These are phyloP conservation scores for Cyclaneusma minus DNA, from an alignment of 2,329 filamentous ascomycete genomes.

Conservation along the genomic window DNA sequence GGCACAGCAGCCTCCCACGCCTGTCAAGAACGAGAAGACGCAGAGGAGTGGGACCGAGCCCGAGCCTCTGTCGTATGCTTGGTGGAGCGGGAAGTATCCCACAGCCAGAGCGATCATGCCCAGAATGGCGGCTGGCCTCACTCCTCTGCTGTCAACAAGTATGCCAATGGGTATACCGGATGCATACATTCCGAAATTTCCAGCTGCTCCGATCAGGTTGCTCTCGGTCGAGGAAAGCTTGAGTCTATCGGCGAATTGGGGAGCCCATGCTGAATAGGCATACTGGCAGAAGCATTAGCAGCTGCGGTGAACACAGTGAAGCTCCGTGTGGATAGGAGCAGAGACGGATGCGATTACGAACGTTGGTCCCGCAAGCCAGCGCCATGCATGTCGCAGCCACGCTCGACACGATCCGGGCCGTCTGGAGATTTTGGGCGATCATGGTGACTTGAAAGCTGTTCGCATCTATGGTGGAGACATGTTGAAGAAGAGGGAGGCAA, in stretches of 20 bases:
- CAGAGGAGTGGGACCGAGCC: conserved; percentile 50
- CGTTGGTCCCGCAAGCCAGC: conserved; percentile 85
- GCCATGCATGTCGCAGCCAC: conserved; percentile 73
- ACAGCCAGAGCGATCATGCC: conserved; percentile 57
- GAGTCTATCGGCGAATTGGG: conserved; percentile 79
- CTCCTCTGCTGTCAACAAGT: conserved; percentile 70
- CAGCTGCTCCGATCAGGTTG: conserved; percentile 71
- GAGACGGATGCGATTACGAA: conserved; percentile 26
- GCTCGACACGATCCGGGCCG: conserved; percentile 65
- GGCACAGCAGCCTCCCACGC: conserved; percentile 79
- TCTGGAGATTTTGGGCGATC: conserved; percentile 35
- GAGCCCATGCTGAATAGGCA: conserved; percentile 95
- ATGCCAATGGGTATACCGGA: conserved; percentile 80
- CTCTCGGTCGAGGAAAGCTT: conserved; percentile 81
- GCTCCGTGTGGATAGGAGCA: neutral
- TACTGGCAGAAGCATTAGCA: conserved; percentile 48
- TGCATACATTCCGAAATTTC: conserved; percentile 89
- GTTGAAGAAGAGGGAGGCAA: no score
- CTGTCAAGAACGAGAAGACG: conserved; percentile 73
- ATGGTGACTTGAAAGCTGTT: conserved; percentile 12
- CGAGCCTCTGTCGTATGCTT: conserved; percentile 56
- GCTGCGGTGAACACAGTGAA: neutral
- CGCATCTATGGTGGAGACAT: no score
- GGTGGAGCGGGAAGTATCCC: conserved; percentile 77
- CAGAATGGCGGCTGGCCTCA: conserved; percentile 60